Evolutionary conservation across 1,139 yeast genomes (phyloP).

Genomic region (Suzukiozyma palmioleophila): DNA sequence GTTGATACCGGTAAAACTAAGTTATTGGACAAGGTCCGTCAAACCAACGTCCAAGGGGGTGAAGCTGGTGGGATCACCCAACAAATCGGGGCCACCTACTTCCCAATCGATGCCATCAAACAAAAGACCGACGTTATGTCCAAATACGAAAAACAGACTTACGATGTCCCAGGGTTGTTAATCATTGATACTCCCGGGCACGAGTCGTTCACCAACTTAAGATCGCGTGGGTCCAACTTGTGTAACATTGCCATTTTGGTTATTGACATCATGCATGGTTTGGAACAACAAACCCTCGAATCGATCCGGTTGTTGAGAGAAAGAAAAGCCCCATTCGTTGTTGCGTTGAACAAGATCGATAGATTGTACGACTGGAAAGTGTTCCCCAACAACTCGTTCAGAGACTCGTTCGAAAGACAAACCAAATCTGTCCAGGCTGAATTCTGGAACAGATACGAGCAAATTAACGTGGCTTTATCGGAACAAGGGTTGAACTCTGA

Average conservation of each 20-base stretch:
- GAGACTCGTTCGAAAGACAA: slow-evolving; percentile 87
- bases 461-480: slow-evolving; percentile 85
- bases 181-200: slow-evolving; percentile 99
- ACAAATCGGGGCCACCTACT: slow-evolving; percentile 99
- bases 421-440: slow-evolving; percentile 82
- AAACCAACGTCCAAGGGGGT: slow-evolving; percentile 99
- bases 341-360: slow-evolving; percentile 95
- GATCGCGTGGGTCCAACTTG: slow-evolving; percentile 97
- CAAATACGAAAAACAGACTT: slow-evolving; percentile 74
- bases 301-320: slow-evolving; percentile 89
- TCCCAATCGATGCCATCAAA: slow-evolving; percentile 93
- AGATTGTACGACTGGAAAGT: slow-evolving; percentile 93
- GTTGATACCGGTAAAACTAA: slow-evolving; percentile 99
- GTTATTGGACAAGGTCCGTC: slow-evolving; percentile 92
- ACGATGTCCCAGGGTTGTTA: slow-evolving; percentile 94
- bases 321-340: slow-evolving; percentile 96
- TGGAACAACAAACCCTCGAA: slow-evolving; percentile 95
- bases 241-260: slow-evolving; percentile 99
- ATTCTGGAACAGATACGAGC: slow-evolving; percentile 81
- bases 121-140: slow-evolving; percentile 91
- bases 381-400: slow-evolving; percentile 88
- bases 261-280: slow-evolving; percentile 98
- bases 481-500: slow-evolving; percentile 99
- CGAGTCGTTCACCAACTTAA: slow-evolving; percentile 96
- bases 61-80: slow-evolving; percentile 99